These are phyloP conservation scores for Dactylellina parvicollis DNA, from an alignment of 2,329 filamentous ascomycete species.

Conservation along the genomic window DNA sequence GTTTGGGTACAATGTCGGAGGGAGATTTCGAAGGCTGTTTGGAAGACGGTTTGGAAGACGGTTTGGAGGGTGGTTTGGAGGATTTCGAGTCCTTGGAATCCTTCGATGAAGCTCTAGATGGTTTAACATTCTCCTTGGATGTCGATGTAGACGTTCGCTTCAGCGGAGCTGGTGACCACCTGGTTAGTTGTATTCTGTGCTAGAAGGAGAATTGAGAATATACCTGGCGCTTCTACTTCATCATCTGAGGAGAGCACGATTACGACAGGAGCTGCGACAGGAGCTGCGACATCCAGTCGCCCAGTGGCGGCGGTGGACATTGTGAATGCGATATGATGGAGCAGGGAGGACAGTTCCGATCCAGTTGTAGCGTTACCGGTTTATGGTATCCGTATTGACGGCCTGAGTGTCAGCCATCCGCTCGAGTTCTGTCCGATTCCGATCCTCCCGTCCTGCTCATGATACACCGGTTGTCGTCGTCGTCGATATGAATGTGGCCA, in stretches of 20 bases:
- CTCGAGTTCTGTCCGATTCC: background rate
- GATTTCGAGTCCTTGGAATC: background rate
- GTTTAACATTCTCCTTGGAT: conserved; percentile 27
- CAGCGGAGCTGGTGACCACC: conserved; percentile 6
- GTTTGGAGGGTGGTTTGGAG: background rate
- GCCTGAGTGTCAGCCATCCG: background rate
- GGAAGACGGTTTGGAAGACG: background rate
- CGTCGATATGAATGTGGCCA: conserved; percentile 1
- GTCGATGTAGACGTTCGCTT: conserved; percentile 16
- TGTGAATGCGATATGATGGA: conserved; percentile 8
- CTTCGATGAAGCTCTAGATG: conserved; percentile 5
- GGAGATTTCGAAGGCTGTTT: background rate
- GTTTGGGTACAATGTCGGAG: too few species aligned
- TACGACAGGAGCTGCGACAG: conserved; percentile 25
- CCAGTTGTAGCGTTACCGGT: conserved; percentile 6
- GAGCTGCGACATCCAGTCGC: conserved; percentile 7
- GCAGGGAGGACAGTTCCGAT: background rate
- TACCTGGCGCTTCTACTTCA: conserved; percentile 13
- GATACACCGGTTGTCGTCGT: background rate
- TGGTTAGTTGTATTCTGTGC: background rate
- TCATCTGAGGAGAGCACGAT: conserved; percentile 36
- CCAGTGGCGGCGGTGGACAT: background rate
- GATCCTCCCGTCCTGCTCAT: too few species aligned
- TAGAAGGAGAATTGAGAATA: background rate
- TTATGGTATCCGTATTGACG: background rate